Base-by-base conservation (phyloP, 2,329 filamentous ascomycete species). In the Salinomyces thailandicus region DNA sequence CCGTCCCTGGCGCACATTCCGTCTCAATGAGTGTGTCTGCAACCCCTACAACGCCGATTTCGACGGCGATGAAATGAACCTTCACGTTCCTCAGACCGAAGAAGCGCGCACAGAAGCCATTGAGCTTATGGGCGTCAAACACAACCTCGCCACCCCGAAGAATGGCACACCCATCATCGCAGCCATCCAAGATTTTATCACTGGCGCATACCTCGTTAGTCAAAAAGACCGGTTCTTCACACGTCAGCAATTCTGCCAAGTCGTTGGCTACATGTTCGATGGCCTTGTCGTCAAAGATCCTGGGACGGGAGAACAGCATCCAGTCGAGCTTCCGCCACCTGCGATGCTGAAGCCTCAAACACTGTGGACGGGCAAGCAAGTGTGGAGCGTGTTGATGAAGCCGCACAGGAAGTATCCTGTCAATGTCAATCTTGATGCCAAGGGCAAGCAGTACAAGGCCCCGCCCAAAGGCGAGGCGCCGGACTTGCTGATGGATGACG, bases 161-260 rank as follows among this genome's bases (percentile, higher is more conserved):
- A 96, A 96, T 63, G 91, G 91, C 56, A 89, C 94, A 50, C 91
- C 91, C 2, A 93, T 98, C 51, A 96, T 98, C 64, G 86, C 87
- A 13, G 89, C 91, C n/a, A 98, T 93, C 18, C 91, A 98, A 55
- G 91, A 98, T 69, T 98, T 98, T 64, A 96, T 98, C 51, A 96
- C 89, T 17, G 87, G 87, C 3, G 84, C 91, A 0, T 98, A 86
- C 55, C 66, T 96, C 3, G 69, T 96, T 17, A 94, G 85, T 51
- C 83, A 79, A 60, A 96, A 96, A 57, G 89, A 96, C 57, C 76
- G 79, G 38, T 96, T 98, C 62, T 94, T 83, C 53, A 85, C 93
- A 51, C 78, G 89, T 35, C 81, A 81, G 50, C 79, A 82, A 0
- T 98, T 98, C 54, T 80, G 82, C 2, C 87, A 93, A 48, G 75